Base-by-base conservation (phyloP, 768 basidiomycete species). In the Fistulinella prunicolor region DNA sequence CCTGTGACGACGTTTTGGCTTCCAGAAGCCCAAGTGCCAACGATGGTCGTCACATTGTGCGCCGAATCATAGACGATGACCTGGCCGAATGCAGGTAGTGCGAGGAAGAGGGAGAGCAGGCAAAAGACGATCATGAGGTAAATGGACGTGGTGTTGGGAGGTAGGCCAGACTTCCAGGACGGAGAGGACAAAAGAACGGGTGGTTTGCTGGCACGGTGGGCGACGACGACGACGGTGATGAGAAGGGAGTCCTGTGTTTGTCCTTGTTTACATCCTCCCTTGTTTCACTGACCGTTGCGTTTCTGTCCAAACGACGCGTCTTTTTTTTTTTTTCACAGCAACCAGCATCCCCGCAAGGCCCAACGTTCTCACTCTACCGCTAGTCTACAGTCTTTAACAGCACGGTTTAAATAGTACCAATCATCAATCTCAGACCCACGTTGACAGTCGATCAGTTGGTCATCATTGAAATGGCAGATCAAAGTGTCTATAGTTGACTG, bases 1-100 rank as follows among this genome's bases (percentile, higher is more conserved):
- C 95, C 95, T 7, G 95, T 95, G 17, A 75, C 17, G 23, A 98
- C 94, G 24, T 77, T 73, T 56, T 77, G 75, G 58, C 80, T 83
- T 17, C 91, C 91, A 30, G 90, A 85, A 41, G 78, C 78, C 95
- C 95, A 98, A 10, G 93, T 94, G 0, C 95, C 95, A 24, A 61
- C 53, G 42, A 97, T 70, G 46, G 70, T 40, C 0, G 91, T 91
- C 3, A 79, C 73, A 64, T 94, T 94, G 65, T 86, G 83, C 1
- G 45, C 58, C 1, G 60, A 0, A 59, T 78, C 64, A 60, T 70
- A 81, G 0, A 54, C 47, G 49, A 79, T 77, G 38, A 59, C 52
- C 59, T 74, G 73, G 19, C 57, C 63, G 30, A 69, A 42, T 26
- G 60, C 69, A 50, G 65, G 57, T 9, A 65, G 26, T 9, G 65